Percentiles rank a stretch among this genome's conserved stretches.
These are phyloP conservation scores for Aspergillus nidulans DNA, from an alignment of 495 filamentous ascomycete genomes.

Conservation along the genomic window DNA sequence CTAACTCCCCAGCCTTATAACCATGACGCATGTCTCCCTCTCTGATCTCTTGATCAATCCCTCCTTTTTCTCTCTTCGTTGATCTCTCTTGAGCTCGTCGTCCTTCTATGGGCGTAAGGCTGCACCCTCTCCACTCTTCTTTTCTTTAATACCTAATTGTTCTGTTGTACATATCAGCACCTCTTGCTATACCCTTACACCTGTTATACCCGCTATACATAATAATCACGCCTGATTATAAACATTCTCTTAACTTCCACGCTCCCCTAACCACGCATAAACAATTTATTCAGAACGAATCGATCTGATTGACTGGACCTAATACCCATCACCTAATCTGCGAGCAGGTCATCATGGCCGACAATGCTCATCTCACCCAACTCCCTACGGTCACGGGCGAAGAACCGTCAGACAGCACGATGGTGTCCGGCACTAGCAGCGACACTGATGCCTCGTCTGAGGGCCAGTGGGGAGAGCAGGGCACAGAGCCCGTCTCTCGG, in stretches of 20 bases:
- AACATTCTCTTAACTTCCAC: neutral
- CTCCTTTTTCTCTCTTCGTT: neutral
- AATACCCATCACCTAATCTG: neutral
- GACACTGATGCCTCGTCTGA: slow-evolving; percentile 28
- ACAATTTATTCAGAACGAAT: neutral
- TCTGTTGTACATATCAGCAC: slow-evolving; percentile 3
- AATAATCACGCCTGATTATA: neutral
- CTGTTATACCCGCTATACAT: slow-evolving; percentile 7
- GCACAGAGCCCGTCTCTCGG: slow-evolving; percentile 61
- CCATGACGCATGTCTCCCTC: neutral
- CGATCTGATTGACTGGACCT: neutral
- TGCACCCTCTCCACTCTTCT: slow-evolving; percentile 2
- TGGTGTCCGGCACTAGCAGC: slow-evolving; percentile 16
- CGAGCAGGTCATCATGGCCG: slow-evolving; percentile 2
- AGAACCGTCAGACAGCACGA: slow-evolving; percentile 11
- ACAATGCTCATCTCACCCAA: neutral
- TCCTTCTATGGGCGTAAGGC: neutral
- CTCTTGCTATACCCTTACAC: neutral
- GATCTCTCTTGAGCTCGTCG: neutral
- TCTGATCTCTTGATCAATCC: neutral
- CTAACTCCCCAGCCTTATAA: slow-evolving; percentile 6
- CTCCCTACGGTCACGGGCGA: neutral
- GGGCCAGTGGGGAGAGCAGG: slow-evolving; percentile 74
- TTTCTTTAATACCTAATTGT: neutral
- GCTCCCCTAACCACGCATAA: neutral